Evolutionary conservation across 2,329 filamentous ascomycete species (phyloP), one percentile per base, ranked within the genome.

Genomic region (Fusarium sp.): DNA sequence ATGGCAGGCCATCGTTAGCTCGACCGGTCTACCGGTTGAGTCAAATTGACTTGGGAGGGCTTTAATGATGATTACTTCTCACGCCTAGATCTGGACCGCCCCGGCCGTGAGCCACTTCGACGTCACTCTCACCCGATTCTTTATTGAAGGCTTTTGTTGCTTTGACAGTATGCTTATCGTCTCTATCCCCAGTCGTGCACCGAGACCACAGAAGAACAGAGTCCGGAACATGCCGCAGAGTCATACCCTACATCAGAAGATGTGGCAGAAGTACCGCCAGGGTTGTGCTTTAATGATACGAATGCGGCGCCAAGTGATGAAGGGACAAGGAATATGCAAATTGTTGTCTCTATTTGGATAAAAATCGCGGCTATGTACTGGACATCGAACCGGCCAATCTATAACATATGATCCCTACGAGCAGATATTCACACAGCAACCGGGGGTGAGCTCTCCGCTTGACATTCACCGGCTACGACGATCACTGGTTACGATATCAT

Each of bases 11-110:
- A 40, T 33, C 18, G 44, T 43, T 49, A 40, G 57, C 48, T 44
- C 62, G 48, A 39, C 42, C 48, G 49, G 48, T 54, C 34, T 57
- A 52, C 39, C 53, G 36, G 50, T 22, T 52, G 60, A 60, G 48
- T 51, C 55, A 60, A 67, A 63, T 67, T 51, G 31, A 42, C 36
- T 13, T 28, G 45, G 45, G 39, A 39, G 33, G 22, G 36, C 34
- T 57, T 31, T 28, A n/a, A 26, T 49, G 31, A 44, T 44, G 40
- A 46, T 34, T 50, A 36, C 34, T 62, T 24, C 17, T 22, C 34
- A 44, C 26, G 28, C 24, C 28, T 43, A 38, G n/a, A 22, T 63
- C 61, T 64, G 44, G 49, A 33, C 44, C 56, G 46, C 20, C 34
- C 31, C 14, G 42, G 26, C 13, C 20, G 28, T 34, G 36, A 26